These are phyloP conservation scores for Sambucus nigra DNA, from an alignment of 129 eudicot genomes.

Conservation along the genomic window DNA sequence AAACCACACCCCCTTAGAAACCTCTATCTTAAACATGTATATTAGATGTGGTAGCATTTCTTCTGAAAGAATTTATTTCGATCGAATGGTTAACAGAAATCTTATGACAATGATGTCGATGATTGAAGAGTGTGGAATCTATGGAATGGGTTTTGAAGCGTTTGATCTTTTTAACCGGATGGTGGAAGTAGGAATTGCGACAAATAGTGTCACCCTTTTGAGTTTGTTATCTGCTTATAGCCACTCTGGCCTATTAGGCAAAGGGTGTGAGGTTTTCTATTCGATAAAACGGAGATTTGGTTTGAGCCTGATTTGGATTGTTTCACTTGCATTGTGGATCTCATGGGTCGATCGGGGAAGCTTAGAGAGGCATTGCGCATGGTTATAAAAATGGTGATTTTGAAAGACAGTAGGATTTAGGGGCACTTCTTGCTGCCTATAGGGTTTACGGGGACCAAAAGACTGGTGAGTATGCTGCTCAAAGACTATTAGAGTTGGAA, in stretches of 20 bases:
- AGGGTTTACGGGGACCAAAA: slow-evolving; percentile 18
- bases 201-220: slow-evolving; percentile 36
- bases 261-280: slow-evolving; percentile 26
- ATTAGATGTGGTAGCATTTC: slow-evolving; percentile 34
- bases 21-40: slow-evolving; percentile 43
- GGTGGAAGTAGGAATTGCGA: slow-evolving; percentile 29
- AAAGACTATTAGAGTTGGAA: slow-evolving; percentile 33
- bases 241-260: slow-evolving; percentile 37
- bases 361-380: slow-evolving; percentile 28
- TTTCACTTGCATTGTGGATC: slow-evolving; percentile 36
- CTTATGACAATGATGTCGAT: slow-evolving; percentile 38
- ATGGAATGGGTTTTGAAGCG: slow-evolving; percentile 36
- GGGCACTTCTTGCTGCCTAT: slow-evolving; percentile 33
- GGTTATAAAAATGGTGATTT: slow-evolving; percentile 19
- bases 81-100: slow-evolving; percentile 23
- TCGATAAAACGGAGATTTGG: slow-evolving; percentile 26
- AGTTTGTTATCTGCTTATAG: slow-evolving; percentile 41
- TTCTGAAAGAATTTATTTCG: slow-evolving; percentile 23
- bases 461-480: slow-evolving; percentile 27
- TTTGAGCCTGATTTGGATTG: slow-evolving; percentile 27
- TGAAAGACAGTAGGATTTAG: slow-evolving; percentile 32
- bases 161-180: slow-evolving; percentile 20
- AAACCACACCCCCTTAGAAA: slow-evolving; percentile 15
- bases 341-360: slow-evolving; percentile 35
- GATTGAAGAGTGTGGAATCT: slow-evolving; percentile 36